phyloP scores from a whole-genome alignment of 192 early-diverging fungal species.

The Martensiomyces pterosporus region DNA sequence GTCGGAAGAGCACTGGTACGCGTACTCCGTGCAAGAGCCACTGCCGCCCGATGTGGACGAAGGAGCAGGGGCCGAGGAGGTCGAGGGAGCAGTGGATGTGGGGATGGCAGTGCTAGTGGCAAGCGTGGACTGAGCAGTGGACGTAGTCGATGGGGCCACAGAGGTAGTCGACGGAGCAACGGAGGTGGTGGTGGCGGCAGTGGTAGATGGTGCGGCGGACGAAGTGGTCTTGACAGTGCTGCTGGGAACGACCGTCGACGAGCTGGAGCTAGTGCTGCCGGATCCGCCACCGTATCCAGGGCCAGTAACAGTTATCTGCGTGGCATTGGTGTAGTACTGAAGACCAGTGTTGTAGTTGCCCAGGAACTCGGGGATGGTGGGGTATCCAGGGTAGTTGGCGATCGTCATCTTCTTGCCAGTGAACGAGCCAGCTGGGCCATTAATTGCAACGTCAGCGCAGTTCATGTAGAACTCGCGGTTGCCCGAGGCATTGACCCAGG shows the following conservation, averaged over 20 bases:
- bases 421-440: conserved; percentile 22
- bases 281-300: background rate
- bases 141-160: no score
- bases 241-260: background rate
- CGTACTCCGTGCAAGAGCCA: background rate
- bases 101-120: background rate
- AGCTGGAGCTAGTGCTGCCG: background rate
- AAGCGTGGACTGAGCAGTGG: no score
- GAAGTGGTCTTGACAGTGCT: background rate
- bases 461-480: conserved; percentile 62
- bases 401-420: conserved; percentile 33
- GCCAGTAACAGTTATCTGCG: conserved; percentile 10
- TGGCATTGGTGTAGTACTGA: conserved; percentile 5
- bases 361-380: conserved; percentile 22
- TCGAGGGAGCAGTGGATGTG: background rate
- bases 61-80: background rate
- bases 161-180: background rate
- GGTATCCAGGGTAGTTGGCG: conserved; percentile 26
- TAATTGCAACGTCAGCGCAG: conserved; percentile 51
- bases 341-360: conserved; percentile 11
- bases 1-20: background rate
- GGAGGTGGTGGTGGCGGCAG: background rate
- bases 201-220: background rate
- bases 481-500: conserved; percentile 59
- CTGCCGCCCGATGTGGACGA: background rate